phyloP scores from a whole-genome alignment of 495 filamentous ascomycete genomes.

The Rhypophila decipiens region DNA sequence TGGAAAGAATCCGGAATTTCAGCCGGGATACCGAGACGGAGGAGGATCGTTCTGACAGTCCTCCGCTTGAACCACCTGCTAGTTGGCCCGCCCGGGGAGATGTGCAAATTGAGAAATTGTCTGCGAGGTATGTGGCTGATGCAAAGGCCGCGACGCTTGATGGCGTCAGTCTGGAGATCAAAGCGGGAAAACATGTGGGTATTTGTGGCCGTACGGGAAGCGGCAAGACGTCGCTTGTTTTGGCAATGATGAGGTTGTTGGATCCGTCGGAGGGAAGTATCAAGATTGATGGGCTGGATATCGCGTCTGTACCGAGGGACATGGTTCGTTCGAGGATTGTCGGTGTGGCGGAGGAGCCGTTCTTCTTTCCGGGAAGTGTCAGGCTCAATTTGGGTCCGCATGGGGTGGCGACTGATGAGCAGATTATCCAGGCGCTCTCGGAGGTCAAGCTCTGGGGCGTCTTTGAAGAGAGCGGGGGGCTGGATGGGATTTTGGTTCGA shows the following conservation, averaged over 20 bases:
- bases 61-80: not conserved
- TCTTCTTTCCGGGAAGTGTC: slow-evolving; percentile 40
- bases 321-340: slow-evolving; percentile 2
- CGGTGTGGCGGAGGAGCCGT: slow-evolving; percentile 46
- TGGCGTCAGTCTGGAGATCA: slow-evolving; percentile 2
- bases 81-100: slow-evolving; percentile 1
- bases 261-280: slow-evolving; percentile 1
- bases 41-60: too few species aligned
- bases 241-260: slow-evolving; percentile 2
- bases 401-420: not conserved
- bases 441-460: slow-evolving; percentile 7
- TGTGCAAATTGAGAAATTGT: slow-evolving; percentile 1
- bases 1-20: slow-evolving; percentile 38
- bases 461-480: slow-evolving; percentile 1
- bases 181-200: slow-evolving; percentile 2
- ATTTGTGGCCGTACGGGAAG: slow-evolving; percentile 9
- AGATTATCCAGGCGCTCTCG: slow-evolving; percentile 1
- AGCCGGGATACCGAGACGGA: slow-evolving; percentile 7
- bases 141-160: too few species aligned
- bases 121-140: slow-evolving; percentile 4
- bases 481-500: slow-evolving; percentile 44
- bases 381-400: slow-evolving; percentile 36
- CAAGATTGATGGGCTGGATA: slow-evolving; percentile 6
- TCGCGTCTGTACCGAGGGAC: not conserved
- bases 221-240: slow-evolving; percentile 6